phyloP scores from a whole-genome alignment of 192 early-diverging fungal species.

The Backusella psychrophila region DNA sequence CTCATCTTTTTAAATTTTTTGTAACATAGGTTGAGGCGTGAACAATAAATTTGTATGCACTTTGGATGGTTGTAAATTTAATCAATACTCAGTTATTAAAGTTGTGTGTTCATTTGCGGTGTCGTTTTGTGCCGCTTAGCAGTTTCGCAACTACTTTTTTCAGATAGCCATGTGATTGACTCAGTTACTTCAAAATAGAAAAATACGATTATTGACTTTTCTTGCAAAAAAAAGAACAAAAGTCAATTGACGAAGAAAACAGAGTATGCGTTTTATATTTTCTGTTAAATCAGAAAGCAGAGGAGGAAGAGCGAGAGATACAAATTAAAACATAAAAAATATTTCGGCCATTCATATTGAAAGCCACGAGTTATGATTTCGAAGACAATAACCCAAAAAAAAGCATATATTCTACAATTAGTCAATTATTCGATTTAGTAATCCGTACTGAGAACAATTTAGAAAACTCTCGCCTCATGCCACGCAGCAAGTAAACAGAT shows the following conservation, averaged over 20 bases:
- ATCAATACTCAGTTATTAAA: not conserved
- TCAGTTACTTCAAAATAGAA: not conserved
- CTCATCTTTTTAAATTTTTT: not conserved
- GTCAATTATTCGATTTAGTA: not conserved
- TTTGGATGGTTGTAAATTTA: not conserved
- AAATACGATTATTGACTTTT: not conserved
- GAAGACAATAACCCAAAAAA: not conserved
- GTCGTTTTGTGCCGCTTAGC: not conserved
- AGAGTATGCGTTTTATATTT: not conserved
- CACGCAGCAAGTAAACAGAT: not conserved
- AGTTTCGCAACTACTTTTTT: not conserved
- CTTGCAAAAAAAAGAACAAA: not conserved
- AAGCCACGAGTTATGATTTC: not conserved
- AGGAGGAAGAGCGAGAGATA: too few species aligned
- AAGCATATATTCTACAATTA: not conserved
- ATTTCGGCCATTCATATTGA: not conserved
- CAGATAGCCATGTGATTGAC: not conserved
- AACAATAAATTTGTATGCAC: not conserved
- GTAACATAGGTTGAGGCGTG: not conserved
- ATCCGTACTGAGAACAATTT: not conserved
- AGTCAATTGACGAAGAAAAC: not conserved
- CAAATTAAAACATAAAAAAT: not conserved
- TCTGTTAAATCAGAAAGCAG: not conserved
- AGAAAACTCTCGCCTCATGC: not conserved
- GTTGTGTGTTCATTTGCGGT: not conserved